These are phyloP conservation scores for Fusarium longipes DNA, from an alignment of 2,329 filamentous ascomycete species.

Conservation along the genomic window DNA sequence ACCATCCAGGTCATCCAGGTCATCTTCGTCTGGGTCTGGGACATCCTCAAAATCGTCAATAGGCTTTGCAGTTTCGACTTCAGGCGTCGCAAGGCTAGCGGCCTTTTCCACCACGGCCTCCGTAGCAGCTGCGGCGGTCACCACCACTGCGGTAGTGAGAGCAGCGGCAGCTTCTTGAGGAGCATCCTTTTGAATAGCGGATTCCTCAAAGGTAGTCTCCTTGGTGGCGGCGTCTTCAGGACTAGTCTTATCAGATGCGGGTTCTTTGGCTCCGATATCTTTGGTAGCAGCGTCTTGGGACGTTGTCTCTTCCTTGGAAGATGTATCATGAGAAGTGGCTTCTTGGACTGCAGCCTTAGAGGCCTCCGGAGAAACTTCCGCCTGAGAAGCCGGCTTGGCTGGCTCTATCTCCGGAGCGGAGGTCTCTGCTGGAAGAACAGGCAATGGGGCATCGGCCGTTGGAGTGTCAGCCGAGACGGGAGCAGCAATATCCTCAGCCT, in stretches of 20 bases:
- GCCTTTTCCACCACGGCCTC: slow-evolving; percentile 27
- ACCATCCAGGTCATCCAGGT: slow-evolving; percentile 92
- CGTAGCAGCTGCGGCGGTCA: slow-evolving; percentile 22
- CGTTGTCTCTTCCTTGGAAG: background rate
- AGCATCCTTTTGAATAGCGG: background rate
- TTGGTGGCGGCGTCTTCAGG: background rate
- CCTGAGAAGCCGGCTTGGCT: background rate
- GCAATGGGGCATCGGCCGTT: slow-evolving; percentile 15
- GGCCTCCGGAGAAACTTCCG: background rate
- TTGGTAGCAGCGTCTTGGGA: background rate
- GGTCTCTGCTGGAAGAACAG: slow-evolving; percentile 8
- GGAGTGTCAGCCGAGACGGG: slow-evolving; percentile 20
- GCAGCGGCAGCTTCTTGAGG: slow-evolving; percentile 11
- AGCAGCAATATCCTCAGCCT: slow-evolving; percentile 8
- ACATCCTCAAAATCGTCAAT: slow-evolving; percentile 63
- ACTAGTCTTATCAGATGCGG: background rate
- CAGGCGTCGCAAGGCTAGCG: background rate
- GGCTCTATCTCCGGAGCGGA: slow-evolving; percentile 9
- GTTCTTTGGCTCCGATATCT: background rate
- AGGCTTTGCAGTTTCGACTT: background rate
- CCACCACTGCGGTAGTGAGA: slow-evolving; percentile 15
- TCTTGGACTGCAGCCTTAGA: slow-evolving; percentile 1
- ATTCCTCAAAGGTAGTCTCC: background rate
- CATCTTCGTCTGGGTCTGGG: slow-evolving; percentile 92
- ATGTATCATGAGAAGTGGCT: background rate